A percentile compares a stretch with the other conserved stretches of the same genome.
Conservation (phyloP, 352 stramenopile genomes). For the Phytophthora podocarpi region DNA sequence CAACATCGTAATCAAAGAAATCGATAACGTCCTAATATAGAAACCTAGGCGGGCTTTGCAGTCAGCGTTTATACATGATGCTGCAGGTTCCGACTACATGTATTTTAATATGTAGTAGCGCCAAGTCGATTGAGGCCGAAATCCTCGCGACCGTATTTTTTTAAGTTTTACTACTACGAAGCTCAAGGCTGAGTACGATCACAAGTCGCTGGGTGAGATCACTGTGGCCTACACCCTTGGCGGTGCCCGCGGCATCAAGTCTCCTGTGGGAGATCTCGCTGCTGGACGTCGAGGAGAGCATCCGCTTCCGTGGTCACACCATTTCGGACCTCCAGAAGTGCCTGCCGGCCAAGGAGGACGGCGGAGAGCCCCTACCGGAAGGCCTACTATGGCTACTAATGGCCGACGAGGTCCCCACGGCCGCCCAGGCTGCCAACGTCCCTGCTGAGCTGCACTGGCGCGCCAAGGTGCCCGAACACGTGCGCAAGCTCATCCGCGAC, state of each 20-base stretch:
- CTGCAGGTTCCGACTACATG: too few relatives aligned
- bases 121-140: too few relatives aligned
- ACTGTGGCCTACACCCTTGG: constrained; percentile 98
- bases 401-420: constrained; percentile 97
- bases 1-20: too few relatives aligned
- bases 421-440: constrained; percentile 94
- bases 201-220: constrained; percentile 93
- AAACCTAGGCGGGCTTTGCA: too few relatives aligned
- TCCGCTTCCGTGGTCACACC: constrained; percentile 98
- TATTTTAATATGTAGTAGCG: too few relatives aligned
- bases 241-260: constrained; percentile 97
- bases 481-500: constrained; percentile 94
- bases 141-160: too few relatives aligned
- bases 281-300: constrained; percentile 95
- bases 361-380: constrained; percentile 97
- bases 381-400: constrained; percentile 98
- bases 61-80: too few relatives aligned
- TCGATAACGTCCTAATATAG: too few relatives aligned
- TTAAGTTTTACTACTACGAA: too few relatives aligned
- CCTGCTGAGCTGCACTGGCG: constrained; percentile 96
- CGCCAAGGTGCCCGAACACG: constrained; percentile 94
- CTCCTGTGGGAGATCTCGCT: constrained; percentile 98
- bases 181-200: constrained; percentile 93
- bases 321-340: constrained; percentile 98
- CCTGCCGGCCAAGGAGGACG: constrained; percentile 91